Base-by-base conservation (phyloP, 108 stramenopile species). In the Skeletonema tropicum region DNA sequence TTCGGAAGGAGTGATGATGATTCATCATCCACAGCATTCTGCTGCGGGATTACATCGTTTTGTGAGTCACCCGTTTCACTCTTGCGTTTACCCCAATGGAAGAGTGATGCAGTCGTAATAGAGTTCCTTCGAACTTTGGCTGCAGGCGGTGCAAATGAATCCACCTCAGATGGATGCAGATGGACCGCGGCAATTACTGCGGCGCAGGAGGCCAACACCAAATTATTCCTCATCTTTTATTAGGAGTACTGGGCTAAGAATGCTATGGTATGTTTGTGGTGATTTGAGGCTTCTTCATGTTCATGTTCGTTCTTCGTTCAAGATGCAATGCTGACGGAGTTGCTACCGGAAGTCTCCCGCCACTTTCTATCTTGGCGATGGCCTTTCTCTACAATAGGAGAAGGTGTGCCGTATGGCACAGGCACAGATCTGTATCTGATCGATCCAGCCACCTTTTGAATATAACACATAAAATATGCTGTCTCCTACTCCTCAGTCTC, bases 1-100 rank as follows among this genome's bases (percentile, higher is more conserved):
- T 62, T 72, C 61, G 52, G 60, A 30, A 63, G 62, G 21, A 41
- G 71, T 9, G 42, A n/a, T n/a, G 42, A n/a, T n/a, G 42, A n/a
- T n/a, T 45, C 15, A n/a, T 45, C 42, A 3, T 45, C 42, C 42
- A 3, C 15, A 45, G 3, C 15, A 45, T n/a, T 3, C 3, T 5
- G 42, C 15, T n/a, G 41, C 4, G 41, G 14, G 14, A 3, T 42
- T 15, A 45, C 5, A n/a, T 45, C 15, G 3, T 45, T 3, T 45
- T 45, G 42, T 45, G 42, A 45, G 30, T 60, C 59, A 32, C 33
- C 59, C 30, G 13, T 32, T 14, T 25, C 59, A 23, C 13, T 25
- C 33, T 60, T 12, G 59, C 33, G 29, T 32, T 60, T 25, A n/a
- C 59, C 30, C 59, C 59, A 60, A 60, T 14, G 21, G 59, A 60